phyloP scores from a whole-genome alignment of 306 rosid genomes.

The Benincasa hispida region DNA sequence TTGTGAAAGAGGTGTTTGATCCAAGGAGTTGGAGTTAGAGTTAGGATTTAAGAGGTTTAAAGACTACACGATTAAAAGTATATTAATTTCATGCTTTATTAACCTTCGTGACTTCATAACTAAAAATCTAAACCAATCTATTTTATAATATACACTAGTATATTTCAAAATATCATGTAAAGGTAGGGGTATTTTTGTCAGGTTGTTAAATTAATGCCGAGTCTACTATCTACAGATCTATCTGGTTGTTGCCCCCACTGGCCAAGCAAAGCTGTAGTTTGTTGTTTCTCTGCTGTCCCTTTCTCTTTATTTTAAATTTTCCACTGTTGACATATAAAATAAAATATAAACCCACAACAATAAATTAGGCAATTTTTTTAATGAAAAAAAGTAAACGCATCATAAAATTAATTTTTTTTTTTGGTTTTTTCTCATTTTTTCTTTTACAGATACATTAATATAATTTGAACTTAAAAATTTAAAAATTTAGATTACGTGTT shows the following conservation, averaged over 20 bases:
- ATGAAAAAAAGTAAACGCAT: neutral
- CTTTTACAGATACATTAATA: neutral
- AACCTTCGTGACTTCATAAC: too few species aligned
- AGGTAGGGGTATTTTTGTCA: neutral
- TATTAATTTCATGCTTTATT: too few species aligned
- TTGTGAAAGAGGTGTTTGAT: too few species aligned
- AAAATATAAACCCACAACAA: neutral
- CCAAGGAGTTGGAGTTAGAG: too few species aligned
- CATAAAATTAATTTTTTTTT: neutral
- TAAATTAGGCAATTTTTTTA: neutral
- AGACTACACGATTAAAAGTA: too few species aligned
- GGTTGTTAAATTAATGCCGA: neutral
- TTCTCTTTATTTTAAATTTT: neutral
- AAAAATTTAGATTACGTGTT: neutral
- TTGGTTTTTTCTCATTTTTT: too few species aligned
- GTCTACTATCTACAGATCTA: neutral
- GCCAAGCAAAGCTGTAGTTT: neutral
- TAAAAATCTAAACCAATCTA: too few species aligned
- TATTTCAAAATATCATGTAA: too few species aligned
- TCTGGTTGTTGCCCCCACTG: neutral
- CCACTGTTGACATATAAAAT: neutral
- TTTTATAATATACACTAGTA: too few species aligned
- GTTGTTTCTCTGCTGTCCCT: slow-evolving; percentile 3
- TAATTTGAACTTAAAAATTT: neutral
- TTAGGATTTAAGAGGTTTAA: too few species aligned